Conservation (phyloP, 2,329 filamentous ascomycete genomes). For the Lizonia empirigonia region DNA sequence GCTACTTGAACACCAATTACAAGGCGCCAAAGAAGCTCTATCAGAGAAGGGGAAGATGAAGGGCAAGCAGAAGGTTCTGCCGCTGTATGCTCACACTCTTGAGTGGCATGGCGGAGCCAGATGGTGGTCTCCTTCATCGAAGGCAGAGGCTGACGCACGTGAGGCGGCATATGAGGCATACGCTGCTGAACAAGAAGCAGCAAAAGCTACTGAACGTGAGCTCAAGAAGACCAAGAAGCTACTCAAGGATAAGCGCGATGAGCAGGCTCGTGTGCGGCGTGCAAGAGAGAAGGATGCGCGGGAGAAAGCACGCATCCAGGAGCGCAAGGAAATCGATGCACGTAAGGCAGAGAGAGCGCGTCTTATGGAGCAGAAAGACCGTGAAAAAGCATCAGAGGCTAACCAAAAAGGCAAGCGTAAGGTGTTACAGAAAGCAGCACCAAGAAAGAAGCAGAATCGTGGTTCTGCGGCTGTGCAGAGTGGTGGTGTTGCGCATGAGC, state of each 20-base stretch:
- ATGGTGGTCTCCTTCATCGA: slow-evolving; percentile 2
- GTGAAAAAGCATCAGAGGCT: too few species aligned
- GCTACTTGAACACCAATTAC: not conserved
- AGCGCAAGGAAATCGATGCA: not conserved
- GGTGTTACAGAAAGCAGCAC: too few species aligned
- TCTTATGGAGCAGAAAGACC: too few species aligned
- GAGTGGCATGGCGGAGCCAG: slow-evolving; percentile 3
- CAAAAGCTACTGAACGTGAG: slow-evolving; percentile 1
- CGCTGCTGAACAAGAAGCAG: not conserved
- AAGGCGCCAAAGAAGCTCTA: not conserved
- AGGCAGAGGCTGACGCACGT: not conserved
- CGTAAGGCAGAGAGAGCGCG: not conserved
- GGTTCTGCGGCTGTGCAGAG: too few species aligned
- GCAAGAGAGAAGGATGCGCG: not conserved
- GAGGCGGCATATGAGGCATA: not conserved
- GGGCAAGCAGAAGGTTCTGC: not conserved
- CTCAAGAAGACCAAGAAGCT: not conserved
- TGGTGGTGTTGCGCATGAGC: too few species aligned
- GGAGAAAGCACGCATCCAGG: not conserved
- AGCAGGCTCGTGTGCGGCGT: not conserved
- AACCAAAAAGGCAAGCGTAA: too few species aligned
- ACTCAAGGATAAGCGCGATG: slow-evolving; percentile 1
- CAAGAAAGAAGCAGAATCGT: too few species aligned
- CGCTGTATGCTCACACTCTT: not conserved
- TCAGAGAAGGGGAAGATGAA: not conserved